Evolutionary conservation across 108 stramenopile species (phyloP).

Genomic region (Skeletonema potamos): DNA sequence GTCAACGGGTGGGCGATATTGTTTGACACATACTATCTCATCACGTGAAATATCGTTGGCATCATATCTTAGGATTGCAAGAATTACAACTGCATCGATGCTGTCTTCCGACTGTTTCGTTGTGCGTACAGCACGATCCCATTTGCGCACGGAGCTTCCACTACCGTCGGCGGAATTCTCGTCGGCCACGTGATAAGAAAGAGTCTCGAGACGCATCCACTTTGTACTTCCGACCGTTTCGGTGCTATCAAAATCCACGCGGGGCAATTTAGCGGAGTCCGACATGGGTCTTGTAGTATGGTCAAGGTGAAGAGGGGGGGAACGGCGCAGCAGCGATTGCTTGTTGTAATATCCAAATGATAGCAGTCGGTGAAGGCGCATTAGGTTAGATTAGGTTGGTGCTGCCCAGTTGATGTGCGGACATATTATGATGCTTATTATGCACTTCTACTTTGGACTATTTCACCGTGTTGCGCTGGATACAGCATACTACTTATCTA

Average conservation of each 20-base stretch:
- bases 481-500: too few species aligned
- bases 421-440: too few species aligned
- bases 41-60: constrained; percentile 2
- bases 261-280: constrained; percentile 16
- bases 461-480: too few species aligned
- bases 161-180: constrained; percentile 8
- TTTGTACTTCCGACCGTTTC: constrained; percentile 40
- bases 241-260: constrained; percentile 28
- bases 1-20: constrained; percentile 72
- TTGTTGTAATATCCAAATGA: neutral
- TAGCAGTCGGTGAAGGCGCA: neutral
- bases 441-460: too few species aligned
- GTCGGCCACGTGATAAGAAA: constrained; percentile 36
- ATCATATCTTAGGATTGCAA: constrained; percentile 51
- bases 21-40: constrained; percentile 48
- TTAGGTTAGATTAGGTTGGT: neutral
- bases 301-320: neutral
- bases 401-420: neutral
- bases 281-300: neutral
- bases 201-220: constrained; percentile 54
- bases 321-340: neutral
- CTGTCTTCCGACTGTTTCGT: constrained; percentile 44
- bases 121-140: constrained; percentile 67
- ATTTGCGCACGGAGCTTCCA: constrained; percentile 32
- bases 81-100: constrained; percentile 67